Conservation (phyloP, 148 eudicot genomes). For the Linanthus parryae region DNA sequence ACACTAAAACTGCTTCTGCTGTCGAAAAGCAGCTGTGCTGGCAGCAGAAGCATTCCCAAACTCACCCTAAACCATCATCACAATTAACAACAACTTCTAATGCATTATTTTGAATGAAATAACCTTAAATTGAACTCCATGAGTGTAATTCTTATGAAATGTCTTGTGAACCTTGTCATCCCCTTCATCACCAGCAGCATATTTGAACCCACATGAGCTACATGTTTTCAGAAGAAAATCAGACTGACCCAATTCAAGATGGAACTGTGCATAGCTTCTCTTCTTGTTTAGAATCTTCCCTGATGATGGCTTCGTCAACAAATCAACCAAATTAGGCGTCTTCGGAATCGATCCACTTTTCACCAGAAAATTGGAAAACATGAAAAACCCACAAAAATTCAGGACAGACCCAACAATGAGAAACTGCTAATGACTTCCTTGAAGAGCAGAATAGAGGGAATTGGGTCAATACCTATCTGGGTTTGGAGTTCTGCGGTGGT, state of each 20-base stretch:
- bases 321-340: neutral
- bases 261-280: slow-evolving; percentile 79
- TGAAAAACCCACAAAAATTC: neutral
- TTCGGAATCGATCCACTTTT: slow-evolving; percentile 5
- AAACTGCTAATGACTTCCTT: too few species aligned
- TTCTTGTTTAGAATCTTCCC: slow-evolving; percentile 58
- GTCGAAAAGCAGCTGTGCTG: too few species aligned
- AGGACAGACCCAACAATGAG: neutral
- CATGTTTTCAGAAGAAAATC: slow-evolving; percentile 77
- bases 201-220: slow-evolving; percentile 65
- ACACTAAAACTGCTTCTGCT: too few species aligned
- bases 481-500: slow-evolving; percentile 40
- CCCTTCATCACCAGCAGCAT: slow-evolving; percentile 68
- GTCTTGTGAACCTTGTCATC: slow-evolving; percentile 72
- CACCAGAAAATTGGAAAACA: slow-evolving; percentile 3
- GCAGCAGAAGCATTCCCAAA: too few species aligned
- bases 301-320: slow-evolving; percentile 1
- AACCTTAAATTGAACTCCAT: slow-evolving; percentile 81
- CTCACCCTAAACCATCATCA: too few species aligned
- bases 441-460: neutral
- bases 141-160: slow-evolving; percentile 71
- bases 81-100: too few species aligned
- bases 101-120: neutral
- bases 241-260: slow-evolving; percentile 89
- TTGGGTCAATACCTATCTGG: slow-evolving; percentile 12